phyloP scores from a whole-genome alignment of 768 basidiomycete species.

The Tylopilus felleus region DNA sequence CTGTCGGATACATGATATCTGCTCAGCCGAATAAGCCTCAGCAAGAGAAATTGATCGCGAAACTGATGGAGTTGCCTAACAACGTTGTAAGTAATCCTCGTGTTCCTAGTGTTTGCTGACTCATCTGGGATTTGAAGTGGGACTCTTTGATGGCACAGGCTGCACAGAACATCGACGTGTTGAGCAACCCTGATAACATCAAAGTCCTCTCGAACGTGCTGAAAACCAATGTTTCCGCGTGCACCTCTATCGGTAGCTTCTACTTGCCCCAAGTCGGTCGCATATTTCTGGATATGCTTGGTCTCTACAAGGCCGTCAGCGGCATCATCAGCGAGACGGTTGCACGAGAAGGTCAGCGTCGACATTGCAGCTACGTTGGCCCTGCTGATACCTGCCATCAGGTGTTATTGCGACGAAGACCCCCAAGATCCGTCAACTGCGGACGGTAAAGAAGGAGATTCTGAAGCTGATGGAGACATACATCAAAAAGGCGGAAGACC shows the following conservation, averaged over 20 bases:
- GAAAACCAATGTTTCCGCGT: slow-evolving; percentile 98
- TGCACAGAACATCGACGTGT: slow-evolving; percentile 85
- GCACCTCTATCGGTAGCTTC: slow-evolving; percentile 94
- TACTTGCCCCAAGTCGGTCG: slow-evolving; percentile 96
- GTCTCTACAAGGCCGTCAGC: slow-evolving; percentile 95
- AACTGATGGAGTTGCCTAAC: slow-evolving; percentile 96
- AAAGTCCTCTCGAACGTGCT: slow-evolving; percentile 95
- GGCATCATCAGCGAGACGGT: slow-evolving; percentile 94
- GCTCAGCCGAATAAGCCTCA: slow-evolving; percentile 97
- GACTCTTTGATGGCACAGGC: slow-evolving; percentile 97
- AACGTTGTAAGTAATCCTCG: slow-evolving; percentile 67
- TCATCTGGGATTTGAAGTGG: slow-evolving; percentile 59
- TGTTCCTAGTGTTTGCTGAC: background rate
- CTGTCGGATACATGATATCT: slow-evolving; percentile 98
- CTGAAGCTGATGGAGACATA: slow-evolving; percentile 97
- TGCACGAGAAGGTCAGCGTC: slow-evolving; percentile 66
- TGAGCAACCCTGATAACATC: slow-evolving; percentile 88
- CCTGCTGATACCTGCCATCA: slow-evolving; percentile 30
- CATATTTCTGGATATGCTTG: slow-evolving; percentile 97
- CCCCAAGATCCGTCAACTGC: slow-evolving; percentile 88
- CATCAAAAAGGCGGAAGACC: slow-evolving; percentile 94
- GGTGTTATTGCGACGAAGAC: slow-evolving; percentile 93
- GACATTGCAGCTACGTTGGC: background rate
- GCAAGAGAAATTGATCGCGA: slow-evolving; percentile 92
- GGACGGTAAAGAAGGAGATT: slow-evolving; percentile 98